These are phyloP conservation scores for Acanthamoeba sp. DNA, from an alignment of 208 protist genomes.

Conservation along the genomic window DNA sequence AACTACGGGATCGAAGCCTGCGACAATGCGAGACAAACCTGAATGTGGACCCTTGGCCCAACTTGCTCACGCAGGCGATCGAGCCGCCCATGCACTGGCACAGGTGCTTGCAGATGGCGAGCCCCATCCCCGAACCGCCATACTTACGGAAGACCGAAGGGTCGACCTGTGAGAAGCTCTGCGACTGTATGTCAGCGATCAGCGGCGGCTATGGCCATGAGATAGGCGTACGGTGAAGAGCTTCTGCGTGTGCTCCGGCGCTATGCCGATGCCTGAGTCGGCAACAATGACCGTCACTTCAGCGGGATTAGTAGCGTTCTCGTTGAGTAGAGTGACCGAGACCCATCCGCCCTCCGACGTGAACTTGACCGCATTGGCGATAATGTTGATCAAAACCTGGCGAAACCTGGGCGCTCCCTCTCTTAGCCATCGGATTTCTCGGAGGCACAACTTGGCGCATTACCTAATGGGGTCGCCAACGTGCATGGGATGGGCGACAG, in stretches of 20 bases:
- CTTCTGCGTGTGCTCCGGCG: not conserved
- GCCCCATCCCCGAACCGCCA: slow-evolving; percentile 71
- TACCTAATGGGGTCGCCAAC: too few relatives aligned
- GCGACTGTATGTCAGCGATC: too few relatives aligned
- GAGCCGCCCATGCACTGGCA: slow-evolving; percentile 12
- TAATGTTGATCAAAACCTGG: slow-evolving; percentile 72
- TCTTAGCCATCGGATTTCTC: not conserved
- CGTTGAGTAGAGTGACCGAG: not conserved
- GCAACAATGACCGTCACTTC: not conserved
- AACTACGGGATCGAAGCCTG: too few relatives aligned
- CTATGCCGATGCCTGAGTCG: slow-evolving; percentile 9
- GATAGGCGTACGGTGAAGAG: slow-evolving; percentile 78
- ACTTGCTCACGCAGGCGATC: not conserved
- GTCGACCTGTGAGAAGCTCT: not conserved
- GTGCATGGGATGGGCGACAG: too few relatives aligned
- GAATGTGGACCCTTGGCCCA: not conserved
- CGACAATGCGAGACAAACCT: too few relatives aligned
- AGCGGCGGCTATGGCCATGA: too few relatives aligned
- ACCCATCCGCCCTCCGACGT: slow-evolving; percentile 63
- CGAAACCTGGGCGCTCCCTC: slow-evolving; percentile 68
- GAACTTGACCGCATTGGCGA: slow-evolving; percentile 78
- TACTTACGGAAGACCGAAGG: not conserved
- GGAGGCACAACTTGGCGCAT: too few relatives aligned
- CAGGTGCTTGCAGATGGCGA: slow-evolving; percentile 7
- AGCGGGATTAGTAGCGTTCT: not conserved